Evolutionary conservation across 257 asterid species (phyloP), one percentile per base, ranked within the genome.

Genomic region (Ophiorrhiza pumila): DNA sequence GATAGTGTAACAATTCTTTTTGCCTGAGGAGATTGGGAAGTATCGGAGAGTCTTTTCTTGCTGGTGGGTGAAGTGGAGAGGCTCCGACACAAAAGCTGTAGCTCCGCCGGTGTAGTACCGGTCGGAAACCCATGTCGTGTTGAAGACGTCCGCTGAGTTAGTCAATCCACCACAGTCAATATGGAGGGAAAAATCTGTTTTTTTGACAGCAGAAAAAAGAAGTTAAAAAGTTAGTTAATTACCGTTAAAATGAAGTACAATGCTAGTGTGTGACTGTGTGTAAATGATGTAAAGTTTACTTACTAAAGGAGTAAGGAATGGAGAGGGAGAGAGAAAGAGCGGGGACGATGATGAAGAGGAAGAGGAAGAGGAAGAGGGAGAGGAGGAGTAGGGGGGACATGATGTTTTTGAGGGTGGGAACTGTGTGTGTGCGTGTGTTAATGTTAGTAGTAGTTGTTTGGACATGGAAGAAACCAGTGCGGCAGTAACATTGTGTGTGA

Each of bases 21-120:
- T 92, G 5, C 98, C 97, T 39, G 90, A 77, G 32, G 99, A 79
- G 69, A 89, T 65, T 23, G 98, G 98, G 72, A 95, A 95, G 86
- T 80, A 80, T 59, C 99, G 93, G 80, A 95, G 92, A 0, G 93
- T 92, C 71, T 92, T 95, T 74, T 95, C 98, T 47, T 95, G 97
- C 53, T 73, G 80, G 88, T 88, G 97, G 34, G 29, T 70, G 82
- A 87, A 94, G 59, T 13, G 90, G 52, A 94, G 96, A 0, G 99
- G 99, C 81, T 95, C 99, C 67, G 98, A 95, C 39, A 92, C 96
- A 31, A 89, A 83, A 31, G 93, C 80, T 62, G 87, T 69, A 73
- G 85, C 69, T 47, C 97, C 99, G 73, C 87, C 91, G 79, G 97
- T 85, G 85, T 69, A 89, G 90, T 76, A 89, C 35, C 91, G 82